These are phyloP conservation scores for Boletus sp. DNA, from an alignment of 1,284 basidiomycete genomes.

Conservation along the genomic window DNA sequence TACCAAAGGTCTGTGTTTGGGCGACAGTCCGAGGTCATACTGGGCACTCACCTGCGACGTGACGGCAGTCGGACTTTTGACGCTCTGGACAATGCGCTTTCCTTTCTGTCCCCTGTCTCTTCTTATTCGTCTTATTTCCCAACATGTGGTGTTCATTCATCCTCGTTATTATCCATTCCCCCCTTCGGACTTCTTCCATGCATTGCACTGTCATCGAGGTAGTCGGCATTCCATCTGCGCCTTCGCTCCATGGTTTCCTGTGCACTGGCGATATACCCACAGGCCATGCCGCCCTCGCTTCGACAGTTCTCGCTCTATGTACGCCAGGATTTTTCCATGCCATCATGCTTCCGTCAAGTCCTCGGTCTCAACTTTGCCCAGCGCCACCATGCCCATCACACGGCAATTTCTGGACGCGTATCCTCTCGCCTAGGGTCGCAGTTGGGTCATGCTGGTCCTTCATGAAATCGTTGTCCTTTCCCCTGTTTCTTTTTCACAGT, in stretches of 20 bases:
- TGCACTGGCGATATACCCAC: constrained; percentile 30
- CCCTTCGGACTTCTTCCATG: constrained; percentile 33
- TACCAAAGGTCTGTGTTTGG: constrained; percentile 25
- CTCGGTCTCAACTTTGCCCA: constrained; percentile 24
- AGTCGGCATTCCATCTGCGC: constrained; percentile 25
- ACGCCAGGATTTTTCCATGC: constrained; percentile 32
- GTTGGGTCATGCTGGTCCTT: constrained; percentile 9
- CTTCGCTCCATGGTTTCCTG: constrained; percentile 17
- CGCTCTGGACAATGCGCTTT: constrained; percentile 33
- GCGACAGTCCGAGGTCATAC: constrained; percentile 28
- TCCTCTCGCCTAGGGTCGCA: constrained; percentile 12
- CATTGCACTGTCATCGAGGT: constrained; percentile 24
- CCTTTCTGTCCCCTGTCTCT: constrained; percentile 25
- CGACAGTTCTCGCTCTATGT: constrained; percentile 25
- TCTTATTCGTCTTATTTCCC: constrained; percentile 36
- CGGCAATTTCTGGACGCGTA: constrained; percentile 24
- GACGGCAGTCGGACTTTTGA: constrained; percentile 36
- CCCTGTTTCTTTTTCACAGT: constrained; percentile 11
- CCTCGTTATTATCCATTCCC: constrained; percentile 28
- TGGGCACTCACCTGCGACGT: constrained; percentile 21
- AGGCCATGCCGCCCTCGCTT: constrained; percentile 25
- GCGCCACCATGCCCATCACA: constrained; percentile 7
- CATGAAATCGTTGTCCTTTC: constrained; percentile 15
- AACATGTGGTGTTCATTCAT: constrained; percentile 31
- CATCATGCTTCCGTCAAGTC: constrained; percentile 30